Base-by-base conservation (phyloP, 352 stramenopile species). In the Phytopythium helicoides region DNA sequence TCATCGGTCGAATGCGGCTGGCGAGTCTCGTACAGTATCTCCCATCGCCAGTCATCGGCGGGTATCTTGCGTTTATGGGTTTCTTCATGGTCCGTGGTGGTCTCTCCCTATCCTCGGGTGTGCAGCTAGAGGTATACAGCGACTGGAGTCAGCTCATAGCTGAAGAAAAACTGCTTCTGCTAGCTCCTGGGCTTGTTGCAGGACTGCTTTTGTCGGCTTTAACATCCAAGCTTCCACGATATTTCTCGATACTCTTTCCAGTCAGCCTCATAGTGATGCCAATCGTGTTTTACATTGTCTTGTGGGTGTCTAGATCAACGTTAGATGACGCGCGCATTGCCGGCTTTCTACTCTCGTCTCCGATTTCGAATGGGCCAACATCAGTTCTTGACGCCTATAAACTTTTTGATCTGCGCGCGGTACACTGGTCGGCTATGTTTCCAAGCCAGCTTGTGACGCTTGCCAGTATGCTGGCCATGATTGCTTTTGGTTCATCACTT, bases 11-110 rank as follows among this genome's bases (percentile, higher is more conserved):
- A 54, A 76, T 77, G 46, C 62, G 72, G 38, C 73, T 99, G 25
- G 96, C 96, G 26, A 90, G 80, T n/a, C 84, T 98, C 25, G 94
- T 98, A 10, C 94, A 98, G 64, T 92, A 98, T 52, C 73, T 99
- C 12, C 96, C 97, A 3, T 97, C 95, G 25, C 93, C 87, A 31
- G 97, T 99, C 8, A 87, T 99, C 22, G 96, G 74, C 14, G 96
- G 97, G 7, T 99, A 99, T 75, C 75, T 99, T 36, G 96, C 94
- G 19, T 98, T 94, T 56, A 97, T 98, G 38, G 97, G 97, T 1
- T 98, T 97, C 54, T 99, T 99, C 61, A 97, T 95, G 75, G 54
- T 97, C 28, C 87, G 97, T 61, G 92, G 89, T 6, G 91, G 92
- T 1, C 61, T 97, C 35, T 84, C 83, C 6, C 62, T 97, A 15